Conservation (phyloP, 441 rosid genomes). For the Eugenia klotzschiana region DNA sequence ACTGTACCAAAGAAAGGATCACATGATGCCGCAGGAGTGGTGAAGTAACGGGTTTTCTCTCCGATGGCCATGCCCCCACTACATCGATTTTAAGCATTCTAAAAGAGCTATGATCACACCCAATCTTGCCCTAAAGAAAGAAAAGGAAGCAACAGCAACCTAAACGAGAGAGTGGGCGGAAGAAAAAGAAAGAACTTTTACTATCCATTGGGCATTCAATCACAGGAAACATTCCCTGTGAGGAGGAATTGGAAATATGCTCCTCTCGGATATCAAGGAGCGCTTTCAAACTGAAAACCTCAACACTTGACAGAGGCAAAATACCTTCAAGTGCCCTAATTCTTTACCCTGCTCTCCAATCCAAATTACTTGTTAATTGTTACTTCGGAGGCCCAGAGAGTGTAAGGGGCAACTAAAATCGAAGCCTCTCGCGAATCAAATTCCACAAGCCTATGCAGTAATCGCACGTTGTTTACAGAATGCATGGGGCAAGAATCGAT, state of each 20-base stretch:
- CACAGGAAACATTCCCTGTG: not conserved
- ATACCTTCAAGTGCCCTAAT: not conserved
- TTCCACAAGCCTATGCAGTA: not conserved
- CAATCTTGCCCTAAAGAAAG: not conserved
- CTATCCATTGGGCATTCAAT: not conserved
- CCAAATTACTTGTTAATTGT: not conserved
- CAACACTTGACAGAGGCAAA: not conserved
- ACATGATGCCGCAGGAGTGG: not conserved
- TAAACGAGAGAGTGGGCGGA: not conserved
- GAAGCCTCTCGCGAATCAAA: not conserved
- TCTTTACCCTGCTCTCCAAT: not conserved
- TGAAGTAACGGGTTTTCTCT: not conserved
- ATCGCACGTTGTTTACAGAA: not conserved
- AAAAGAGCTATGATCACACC: not conserved
- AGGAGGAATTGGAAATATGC: not conserved
- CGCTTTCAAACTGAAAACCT: not conserved
- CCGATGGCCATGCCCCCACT: not conserved
- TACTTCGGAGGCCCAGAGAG: not conserved
- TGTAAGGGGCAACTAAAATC: not conserved
- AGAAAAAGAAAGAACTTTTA: not conserved
- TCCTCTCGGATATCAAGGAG: not conserved
- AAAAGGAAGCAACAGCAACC: not conserved
- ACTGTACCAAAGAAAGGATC: slow-evolving; percentile 14
- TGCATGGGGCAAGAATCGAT: not conserved
- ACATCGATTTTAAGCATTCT: not conserved